These are phyloP conservation scores for Metarhizium rileyi DNA, from an alignment of 2,329 filamentous ascomycete species.

Conservation along the genomic window DNA sequence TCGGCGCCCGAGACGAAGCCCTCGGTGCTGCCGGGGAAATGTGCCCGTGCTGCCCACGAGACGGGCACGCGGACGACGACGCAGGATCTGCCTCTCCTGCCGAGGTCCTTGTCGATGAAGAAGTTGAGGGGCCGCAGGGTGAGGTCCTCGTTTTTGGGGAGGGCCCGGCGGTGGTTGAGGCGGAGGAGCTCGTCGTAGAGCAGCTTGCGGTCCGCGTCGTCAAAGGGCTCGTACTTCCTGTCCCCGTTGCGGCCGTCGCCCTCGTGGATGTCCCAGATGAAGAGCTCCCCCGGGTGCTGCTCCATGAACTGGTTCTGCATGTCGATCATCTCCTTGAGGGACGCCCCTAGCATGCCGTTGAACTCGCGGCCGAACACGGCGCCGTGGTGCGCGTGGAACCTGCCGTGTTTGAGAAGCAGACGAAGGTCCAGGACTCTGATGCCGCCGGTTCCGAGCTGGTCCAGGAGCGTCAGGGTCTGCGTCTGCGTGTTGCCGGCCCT, in stretches of 20 bases:
- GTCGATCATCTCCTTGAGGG: slow-evolving; percentile 18
- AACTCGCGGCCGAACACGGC: slow-evolving; percentile 6
- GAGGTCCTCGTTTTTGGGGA: slow-evolving; percentile 16
- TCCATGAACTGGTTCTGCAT: slow-evolving; percentile 20
- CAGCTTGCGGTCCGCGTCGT: slow-evolving; percentile 1
- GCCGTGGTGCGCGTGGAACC: slow-evolving; percentile 15
- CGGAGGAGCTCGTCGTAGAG: slow-evolving; percentile 15
- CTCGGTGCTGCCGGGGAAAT: slow-evolving; percentile 15
- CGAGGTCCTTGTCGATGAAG: slow-evolving; percentile 13
- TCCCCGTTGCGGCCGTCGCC: slow-evolving; percentile 4
- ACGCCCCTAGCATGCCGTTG: slow-evolving; percentile 17
- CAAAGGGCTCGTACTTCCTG: not conserved
- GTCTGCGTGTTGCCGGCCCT: slow-evolving; percentile 14
- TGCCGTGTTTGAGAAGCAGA: slow-evolving; percentile 4
- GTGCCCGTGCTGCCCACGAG: slow-evolving; percentile 9
- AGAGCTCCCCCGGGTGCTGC: slow-evolving; percentile 21
- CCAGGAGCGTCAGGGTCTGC: slow-evolving; percentile 12
- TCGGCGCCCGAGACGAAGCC: slow-evolving; percentile 18
- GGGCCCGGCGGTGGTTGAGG: slow-evolving; percentile 12
- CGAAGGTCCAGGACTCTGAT: slow-evolving; percentile 22
- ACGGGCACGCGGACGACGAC: slow-evolving; percentile 20
- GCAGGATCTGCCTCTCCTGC: slow-evolving; percentile 9
- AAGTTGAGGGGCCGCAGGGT: slow-evolving; percentile 14
- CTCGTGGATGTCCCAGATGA: slow-evolving; percentile 21
- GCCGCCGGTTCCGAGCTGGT: slow-evolving; percentile 19